Conservation (phyloP, 1,284 basidiomycete genomes). For the Tranzscheliella williamsii region DNA sequence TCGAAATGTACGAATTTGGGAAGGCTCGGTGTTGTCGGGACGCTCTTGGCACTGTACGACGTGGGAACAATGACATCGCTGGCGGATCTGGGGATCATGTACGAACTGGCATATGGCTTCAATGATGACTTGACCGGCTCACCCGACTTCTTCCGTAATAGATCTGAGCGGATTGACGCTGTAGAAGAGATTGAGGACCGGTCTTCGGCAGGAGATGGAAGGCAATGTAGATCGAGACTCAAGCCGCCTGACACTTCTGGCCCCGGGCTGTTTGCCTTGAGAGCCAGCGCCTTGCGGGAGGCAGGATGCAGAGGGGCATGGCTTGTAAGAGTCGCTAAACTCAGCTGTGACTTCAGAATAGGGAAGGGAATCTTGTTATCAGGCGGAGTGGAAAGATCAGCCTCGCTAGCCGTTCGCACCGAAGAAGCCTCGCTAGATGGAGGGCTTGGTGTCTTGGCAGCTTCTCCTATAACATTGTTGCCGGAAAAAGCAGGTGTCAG, state of each 20-base stretch:
- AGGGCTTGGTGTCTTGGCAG: constrained; percentile 31
- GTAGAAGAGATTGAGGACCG: constrained; percentile 27
- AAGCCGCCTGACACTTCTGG: constrained; percentile 44
- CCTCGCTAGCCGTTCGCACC: constrained; percentile 24
- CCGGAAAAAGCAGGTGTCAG: constrained; percentile 45
- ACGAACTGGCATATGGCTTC: constrained; percentile 68
- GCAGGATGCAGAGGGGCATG: constrained; percentile 31
- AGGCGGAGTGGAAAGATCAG: constrained; percentile 18
- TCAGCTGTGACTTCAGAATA: constrained; percentile 14
- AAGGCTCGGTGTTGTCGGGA: constrained; percentile 67
- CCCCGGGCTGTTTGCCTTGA: constrained; percentile 38
- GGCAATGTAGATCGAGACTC: constrained; percentile 47
- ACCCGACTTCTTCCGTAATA: constrained; percentile 86
- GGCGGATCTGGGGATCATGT: constrained; percentile 58
- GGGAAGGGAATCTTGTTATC: constrained; percentile 34
- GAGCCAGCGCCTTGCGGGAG: constrained; percentile 45
- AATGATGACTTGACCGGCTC: constrained; percentile 89
- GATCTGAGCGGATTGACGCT: constrained; percentile 36
- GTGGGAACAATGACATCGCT: constrained; percentile 62
- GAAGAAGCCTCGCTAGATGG: constrained; percentile 26
- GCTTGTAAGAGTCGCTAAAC: constrained; percentile 1
- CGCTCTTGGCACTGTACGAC: constrained; percentile 44
- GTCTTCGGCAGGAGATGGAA: constrained; percentile 42
- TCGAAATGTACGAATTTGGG: constrained; percentile 92
- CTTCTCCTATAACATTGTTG: constrained; percentile 1